Conservation (phyloP, 179 eudicot species). For the Vitellaria paradoxa region DNA sequence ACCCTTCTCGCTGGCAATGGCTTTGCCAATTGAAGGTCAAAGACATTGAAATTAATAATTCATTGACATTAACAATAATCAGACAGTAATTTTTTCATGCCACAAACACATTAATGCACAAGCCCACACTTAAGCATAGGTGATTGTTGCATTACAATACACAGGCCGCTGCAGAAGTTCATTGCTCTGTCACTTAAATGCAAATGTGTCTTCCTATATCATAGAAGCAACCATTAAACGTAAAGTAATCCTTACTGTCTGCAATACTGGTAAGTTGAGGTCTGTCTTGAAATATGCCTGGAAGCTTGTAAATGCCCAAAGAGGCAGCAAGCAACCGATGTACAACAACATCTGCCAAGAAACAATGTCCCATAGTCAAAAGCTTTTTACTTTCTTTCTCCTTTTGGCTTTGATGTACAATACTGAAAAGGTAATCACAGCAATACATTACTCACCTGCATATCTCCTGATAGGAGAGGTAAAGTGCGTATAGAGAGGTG, state of each 20-base stretch:
- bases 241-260: constrained; percentile 68
- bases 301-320: constrained; percentile 82
- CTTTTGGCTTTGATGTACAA: not conserved
- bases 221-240: not conserved
- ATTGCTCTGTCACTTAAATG: too few species aligned
- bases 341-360: constrained; percentile 80
- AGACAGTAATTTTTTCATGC: not conserved
- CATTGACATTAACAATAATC: not conserved
- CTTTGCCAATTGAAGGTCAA: too few species aligned
- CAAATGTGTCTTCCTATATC: not conserved
- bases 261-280: constrained; percentile 80
- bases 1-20: too few species aligned
- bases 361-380: constrained; percentile 8
- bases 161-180: too few species aligned
- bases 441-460: constrained; percentile 49
- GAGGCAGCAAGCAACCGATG: constrained; percentile 96
- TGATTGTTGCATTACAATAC: too few species aligned
- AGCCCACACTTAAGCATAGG: too few species aligned
- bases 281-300: constrained; percentile 74
- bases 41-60: not conserved
- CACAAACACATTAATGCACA: not conserved
- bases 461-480: constrained; percentile 98
- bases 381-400: not conserved
- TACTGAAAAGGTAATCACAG: not conserved
- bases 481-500: constrained; percentile 89